Conservation (phyloP, 78 protist species). For the Speleostelium caveatum region DNA sequence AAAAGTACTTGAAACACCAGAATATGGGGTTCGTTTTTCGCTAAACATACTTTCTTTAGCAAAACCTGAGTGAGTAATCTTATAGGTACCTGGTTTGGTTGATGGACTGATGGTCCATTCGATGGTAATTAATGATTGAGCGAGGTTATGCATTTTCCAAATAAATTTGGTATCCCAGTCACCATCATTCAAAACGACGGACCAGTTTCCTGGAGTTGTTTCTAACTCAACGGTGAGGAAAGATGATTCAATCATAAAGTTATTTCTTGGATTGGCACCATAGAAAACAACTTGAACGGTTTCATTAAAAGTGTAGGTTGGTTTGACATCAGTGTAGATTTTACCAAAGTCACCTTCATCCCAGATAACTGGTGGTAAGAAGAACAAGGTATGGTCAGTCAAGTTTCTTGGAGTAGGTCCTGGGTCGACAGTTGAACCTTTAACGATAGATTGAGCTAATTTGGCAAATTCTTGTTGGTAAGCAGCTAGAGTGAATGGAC, state of each 20-base stretch:
- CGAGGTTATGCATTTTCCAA: constrained; percentile 59
- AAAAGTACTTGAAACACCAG: constrained; percentile 66
- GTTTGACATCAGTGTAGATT: constrained; percentile 12
- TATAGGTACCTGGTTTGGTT: constrained; percentile 67
- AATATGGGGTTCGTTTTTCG: constrained; percentile 4
- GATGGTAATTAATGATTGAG: constrained; percentile 53
- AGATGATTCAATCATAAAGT: constrained; percentile 56
- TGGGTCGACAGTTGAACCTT: constrained; percentile 24
- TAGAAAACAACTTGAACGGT: constrained; percentile 65
- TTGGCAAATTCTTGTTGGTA: constrained; percentile 80
- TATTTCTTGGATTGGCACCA: constrained; percentile 82
- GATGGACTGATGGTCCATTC: constrained; percentile 73
- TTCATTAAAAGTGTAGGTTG: constrained; percentile 25
- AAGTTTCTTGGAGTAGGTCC: constrained; percentile 77
- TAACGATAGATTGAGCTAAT: constrained; percentile 55
- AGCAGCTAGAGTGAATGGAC: constrained; percentile 82
- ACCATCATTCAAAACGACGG: constrained; percentile 59
- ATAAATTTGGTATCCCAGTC: constrained; percentile 76
- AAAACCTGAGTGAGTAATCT: constrained; percentile 74
- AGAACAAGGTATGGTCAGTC: constrained; percentile 50
- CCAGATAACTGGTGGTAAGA: constrained; percentile 69
- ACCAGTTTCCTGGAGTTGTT: constrained; percentile 9
- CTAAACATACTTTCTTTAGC: constrained; percentile 47
- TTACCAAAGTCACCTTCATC: constrained; percentile 82
- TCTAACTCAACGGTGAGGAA: constrained; percentile 68